Base-by-base conservation (phyloP, 2,329 filamentous ascomycete genomes). In the Colletotrichum orbiculare region DNA sequence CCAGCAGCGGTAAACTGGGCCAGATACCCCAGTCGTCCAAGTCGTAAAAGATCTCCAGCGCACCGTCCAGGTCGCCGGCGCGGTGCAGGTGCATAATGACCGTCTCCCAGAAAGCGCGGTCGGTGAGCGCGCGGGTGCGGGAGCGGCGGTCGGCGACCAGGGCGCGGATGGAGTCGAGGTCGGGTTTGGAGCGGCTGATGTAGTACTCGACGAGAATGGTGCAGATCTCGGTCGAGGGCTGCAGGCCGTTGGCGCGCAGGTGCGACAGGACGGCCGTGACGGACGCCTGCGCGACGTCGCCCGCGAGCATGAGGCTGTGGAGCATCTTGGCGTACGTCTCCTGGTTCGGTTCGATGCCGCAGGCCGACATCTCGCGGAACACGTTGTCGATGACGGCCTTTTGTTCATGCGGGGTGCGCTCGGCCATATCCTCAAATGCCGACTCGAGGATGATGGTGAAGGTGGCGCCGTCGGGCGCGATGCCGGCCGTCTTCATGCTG, bases 391-490 rank as follows among this genome's bases (percentile, higher is more conserved):
- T 81, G 15, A 82, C 78, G 2, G 76, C 72, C 17, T 80, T 76
- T 73, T 90, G 88, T 58, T 88, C 81, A 10, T 80, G 75, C 0
- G 81, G 79, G 73, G 50, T 71, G 52, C 81, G 72, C 35, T 71
- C 61, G 42, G 77, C 71, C 46, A 87, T 76, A 45, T 75, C 70
- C 67, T 78, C 72, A 71, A 87, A 78, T 66, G 86, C 75, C 71
- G 84, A 85, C 46, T 91, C 87, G 8, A 96, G 80, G 61, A 96
- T 82, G 67, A 93, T 87, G 25, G 88, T 91, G 75, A 92, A 92
- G 0, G 93, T 96, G 6, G 84, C 85, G n/a, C 83, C 80, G 73
- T 94, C 87, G 1, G 89, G 85, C 37, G 81, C 69, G 35, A 93
- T 75, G 2, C 82, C 81, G 13, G 82, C 76, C 2, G 73, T 68